A percentile compares a stretch with the other conserved stretches of the same genome.
Conservation (phyloP, 257 asterid species). For the Penstemon davidsonii region DNA sequence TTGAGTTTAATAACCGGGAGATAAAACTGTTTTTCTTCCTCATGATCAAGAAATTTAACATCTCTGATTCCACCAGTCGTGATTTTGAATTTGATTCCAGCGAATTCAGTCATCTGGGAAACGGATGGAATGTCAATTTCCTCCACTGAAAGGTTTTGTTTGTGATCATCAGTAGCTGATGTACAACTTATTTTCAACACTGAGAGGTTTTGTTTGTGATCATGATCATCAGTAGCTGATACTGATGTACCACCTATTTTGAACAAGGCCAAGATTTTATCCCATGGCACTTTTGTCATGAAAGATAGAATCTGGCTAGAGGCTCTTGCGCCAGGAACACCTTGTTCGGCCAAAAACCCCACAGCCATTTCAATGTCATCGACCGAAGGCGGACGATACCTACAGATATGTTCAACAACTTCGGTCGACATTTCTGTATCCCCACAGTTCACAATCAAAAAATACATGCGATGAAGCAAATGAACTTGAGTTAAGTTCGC, state of each 20-base stretch:
- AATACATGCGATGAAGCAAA: slow-evolving; percentile 44
- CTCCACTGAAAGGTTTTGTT: neutral
- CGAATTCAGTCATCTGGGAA: slow-evolving; percentile 16
- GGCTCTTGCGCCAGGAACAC: neutral
- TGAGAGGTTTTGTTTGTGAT: too few species aligned
- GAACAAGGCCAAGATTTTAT: neutral
- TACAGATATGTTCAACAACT: too few species aligned
- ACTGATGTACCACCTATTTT: neutral
- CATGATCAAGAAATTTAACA: neutral
- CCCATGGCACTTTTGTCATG: neutral
- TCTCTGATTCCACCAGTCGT: slow-evolving; percentile 28
- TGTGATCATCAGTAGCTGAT: too few species aligned
- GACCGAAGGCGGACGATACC: too few species aligned
- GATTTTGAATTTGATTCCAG: slow-evolving; percentile 6
- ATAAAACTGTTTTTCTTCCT: neutral
- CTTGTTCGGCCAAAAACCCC: neutral
- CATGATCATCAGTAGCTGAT: too few species aligned
- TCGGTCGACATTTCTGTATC: neutral
- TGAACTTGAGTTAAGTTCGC: slow-evolving; percentile 23
- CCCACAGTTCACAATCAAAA: slow-evolving; percentile 23
- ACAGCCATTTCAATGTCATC: too few species aligned
- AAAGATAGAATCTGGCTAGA: neutral
- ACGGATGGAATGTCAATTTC: slow-evolving; percentile 23
- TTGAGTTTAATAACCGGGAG: slow-evolving; percentile 21
- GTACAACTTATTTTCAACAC: too few species aligned